These are phyloP conservation scores for Artomyces pyxidatus DNA, from an alignment of 768 basidiomycete genomes.

Conservation along the genomic window DNA sequence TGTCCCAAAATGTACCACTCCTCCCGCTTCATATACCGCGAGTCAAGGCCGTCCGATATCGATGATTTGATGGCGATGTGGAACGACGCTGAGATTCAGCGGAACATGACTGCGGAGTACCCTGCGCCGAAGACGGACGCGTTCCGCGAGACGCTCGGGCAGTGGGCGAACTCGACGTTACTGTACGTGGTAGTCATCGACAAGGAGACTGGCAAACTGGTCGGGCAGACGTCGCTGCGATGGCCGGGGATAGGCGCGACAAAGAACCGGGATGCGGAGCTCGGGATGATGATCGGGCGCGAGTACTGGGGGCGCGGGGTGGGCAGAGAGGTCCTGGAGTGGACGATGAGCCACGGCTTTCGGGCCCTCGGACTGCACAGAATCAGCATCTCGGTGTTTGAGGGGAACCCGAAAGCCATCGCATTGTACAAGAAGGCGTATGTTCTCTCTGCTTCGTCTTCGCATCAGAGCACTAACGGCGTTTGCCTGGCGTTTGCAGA, in stretches of 20 bases:
- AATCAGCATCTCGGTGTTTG: not conserved
- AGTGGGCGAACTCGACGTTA: not conserved
- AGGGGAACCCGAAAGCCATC: not conserved
- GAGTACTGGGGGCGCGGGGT: not conserved
- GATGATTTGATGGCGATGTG: not conserved
- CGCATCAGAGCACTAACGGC: not conserved
- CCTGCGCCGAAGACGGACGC: not conserved
- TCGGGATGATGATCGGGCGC: not conserved
- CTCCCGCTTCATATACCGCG: not conserved
- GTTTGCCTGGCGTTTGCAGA: constrained; percentile 13
- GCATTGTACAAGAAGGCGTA: not conserved
- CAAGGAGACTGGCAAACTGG: not conserved
- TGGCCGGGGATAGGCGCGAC: not conserved
- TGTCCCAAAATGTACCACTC: not conserved
- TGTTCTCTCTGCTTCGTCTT: not conserved
- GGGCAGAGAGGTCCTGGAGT: not conserved
- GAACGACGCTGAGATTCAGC: not conserved
- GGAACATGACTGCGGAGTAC: not conserved
- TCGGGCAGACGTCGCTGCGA: not conserved
- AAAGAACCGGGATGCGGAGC: not conserved
- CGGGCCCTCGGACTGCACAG: not conserved
- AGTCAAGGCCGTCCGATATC: not conserved
- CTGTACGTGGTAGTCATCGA: not conserved
- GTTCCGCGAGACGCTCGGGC: not conserved
- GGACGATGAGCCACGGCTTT: not conserved